A percentile compares a stretch with the other conserved stretches of the same genome.
phyloP scores from a whole-genome alignment of 2,329 filamentous ascomycete genomes.

The Clarireedia hainanense region DNA sequence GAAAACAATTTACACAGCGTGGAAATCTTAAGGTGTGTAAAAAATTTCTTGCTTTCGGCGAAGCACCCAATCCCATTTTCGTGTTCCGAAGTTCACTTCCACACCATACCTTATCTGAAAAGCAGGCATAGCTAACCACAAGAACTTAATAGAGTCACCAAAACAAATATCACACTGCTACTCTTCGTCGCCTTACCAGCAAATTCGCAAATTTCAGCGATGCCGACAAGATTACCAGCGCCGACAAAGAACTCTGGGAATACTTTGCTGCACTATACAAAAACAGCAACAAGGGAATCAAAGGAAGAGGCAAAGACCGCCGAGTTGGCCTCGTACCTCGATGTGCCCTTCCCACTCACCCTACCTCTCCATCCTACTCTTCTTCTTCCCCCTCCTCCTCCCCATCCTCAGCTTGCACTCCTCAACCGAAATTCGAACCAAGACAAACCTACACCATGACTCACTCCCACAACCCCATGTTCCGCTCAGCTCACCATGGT shows the following conservation, averaged over 20 bases:
- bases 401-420: too few species aligned
- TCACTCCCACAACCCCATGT: too few species aligned
- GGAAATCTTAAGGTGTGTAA: constrained; percentile 76
- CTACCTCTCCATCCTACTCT: background rate
- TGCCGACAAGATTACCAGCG: constrained; percentile 8
- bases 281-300: constrained; percentile 97
- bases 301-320: constrained; percentile 82
- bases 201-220: constrained; percentile 63
- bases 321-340: constrained; percentile 39
- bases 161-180: constrained; percentile 70
- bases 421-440: too few species aligned
- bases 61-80: background rate
- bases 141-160: constrained; percentile 29
- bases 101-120: too few species aligned
- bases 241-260: constrained; percentile 69
- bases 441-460: too few species aligned
- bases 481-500: too few species aligned
- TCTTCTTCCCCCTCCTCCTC: background rate
- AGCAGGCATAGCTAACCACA: background rate
- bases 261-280: constrained; percentile 90
- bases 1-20: constrained; percentile 81
- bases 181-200: constrained; percentile 67
- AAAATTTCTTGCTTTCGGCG: background rate
- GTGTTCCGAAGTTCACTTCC: too few species aligned
- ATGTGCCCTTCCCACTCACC: background rate